Conservation (phyloP, 192 early-diverging fungal genomes). For the Rhizoclosmatium sp. region DNA sequence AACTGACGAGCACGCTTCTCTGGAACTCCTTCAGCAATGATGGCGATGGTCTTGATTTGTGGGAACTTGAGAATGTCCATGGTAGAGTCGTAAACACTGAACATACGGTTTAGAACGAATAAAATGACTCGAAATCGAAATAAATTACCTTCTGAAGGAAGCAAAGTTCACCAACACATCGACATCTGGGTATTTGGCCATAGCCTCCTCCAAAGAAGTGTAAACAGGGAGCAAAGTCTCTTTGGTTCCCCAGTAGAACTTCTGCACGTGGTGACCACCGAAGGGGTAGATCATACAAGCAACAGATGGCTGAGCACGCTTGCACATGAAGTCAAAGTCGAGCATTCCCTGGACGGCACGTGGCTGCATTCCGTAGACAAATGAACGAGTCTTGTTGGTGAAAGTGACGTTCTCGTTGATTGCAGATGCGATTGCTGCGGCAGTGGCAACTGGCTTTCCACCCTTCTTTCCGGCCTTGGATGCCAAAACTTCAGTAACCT, state of each 20-base stretch:
- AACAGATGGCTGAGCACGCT: conserved; percentile 88
- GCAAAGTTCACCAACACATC: conserved; percentile 98
- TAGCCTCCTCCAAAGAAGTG: conserved; percentile 85
- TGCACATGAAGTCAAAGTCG: conserved; percentile 99
- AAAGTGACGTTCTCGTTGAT: conserved; percentile 53
- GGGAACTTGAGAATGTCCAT: conserved; percentile 83
- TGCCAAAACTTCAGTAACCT: background rate
- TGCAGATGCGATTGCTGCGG: conserved; percentile 41
- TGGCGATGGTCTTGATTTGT: conserved; percentile 93
- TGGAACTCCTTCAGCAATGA: conserved; percentile 99
- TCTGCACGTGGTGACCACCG: conserved; percentile 98
- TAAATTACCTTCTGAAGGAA: conserved; percentile 79
- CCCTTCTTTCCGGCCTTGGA: conserved; percentile 6
- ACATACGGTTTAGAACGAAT: background rate
- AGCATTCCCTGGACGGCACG: conserved; percentile 99
- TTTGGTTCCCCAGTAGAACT: conserved; percentile 99
- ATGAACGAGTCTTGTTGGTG: conserved; percentile 81
- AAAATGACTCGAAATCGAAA: background rate
- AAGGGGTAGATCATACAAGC: conserved; percentile 99
- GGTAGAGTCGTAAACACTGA: conserved; percentile 89
- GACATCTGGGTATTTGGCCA: conserved; percentile 86
- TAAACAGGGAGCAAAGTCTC: conserved; percentile 96
- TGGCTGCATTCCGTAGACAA: conserved; percentile 99
- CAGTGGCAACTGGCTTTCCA: conserved; percentile 24
- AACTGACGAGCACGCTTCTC: conserved; percentile 95